Percentiles rank a stretch among this genome's conserved stretches.
Conservation (phyloP, 768 basidiomycete species). For the Cystobasidium onofrii region DNA sequence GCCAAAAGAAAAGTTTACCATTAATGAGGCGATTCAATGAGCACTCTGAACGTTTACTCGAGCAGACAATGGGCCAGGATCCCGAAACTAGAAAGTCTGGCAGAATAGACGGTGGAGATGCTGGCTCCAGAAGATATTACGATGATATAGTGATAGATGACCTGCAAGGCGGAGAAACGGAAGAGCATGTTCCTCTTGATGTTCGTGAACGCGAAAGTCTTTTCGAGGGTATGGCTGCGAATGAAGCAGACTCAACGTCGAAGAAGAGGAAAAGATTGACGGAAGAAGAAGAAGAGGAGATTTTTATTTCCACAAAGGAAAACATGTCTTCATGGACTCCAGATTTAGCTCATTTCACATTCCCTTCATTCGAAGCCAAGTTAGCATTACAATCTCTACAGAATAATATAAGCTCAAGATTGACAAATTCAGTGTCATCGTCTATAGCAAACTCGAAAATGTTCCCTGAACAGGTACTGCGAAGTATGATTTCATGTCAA, state of each 20-base stretch:
- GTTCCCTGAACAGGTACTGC: conserved; percentile 32
- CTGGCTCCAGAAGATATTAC: conserved; percentile 51
- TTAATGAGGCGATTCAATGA: conserved; percentile 96
- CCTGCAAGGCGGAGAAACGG: conserved; percentile 60
- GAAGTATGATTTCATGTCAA: conserved; percentile 63
- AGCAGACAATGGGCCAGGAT: conserved; percentile 48
- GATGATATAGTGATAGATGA: conserved; percentile 76
- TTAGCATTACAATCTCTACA: not conserved
- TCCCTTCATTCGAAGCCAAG: not conserved
- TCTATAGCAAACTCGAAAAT: conserved; percentile 62
- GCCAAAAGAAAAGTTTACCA: conserved; percentile 75
- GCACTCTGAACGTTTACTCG: conserved; percentile 81
- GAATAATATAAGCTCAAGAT: not conserved
- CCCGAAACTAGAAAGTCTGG: conserved; percentile 46
- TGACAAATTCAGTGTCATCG: conserved; percentile 72
- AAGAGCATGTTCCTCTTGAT: conserved; percentile 66
- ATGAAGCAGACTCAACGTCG: not conserved
- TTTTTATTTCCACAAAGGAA: not conserved
- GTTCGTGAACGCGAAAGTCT: conserved; percentile 44
- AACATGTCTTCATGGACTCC: not conserved
- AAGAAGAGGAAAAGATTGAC: not conserved
- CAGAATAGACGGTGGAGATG: conserved; percentile 48
- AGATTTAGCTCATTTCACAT: conserved; percentile 23
- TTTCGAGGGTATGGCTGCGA: conserved; percentile 11
- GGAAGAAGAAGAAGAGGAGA: conserved; percentile 1